phyloP scores from a whole-genome alignment of 2,329 filamentous ascomycete species.

The Thermothelomyces thermophilus region DNA sequence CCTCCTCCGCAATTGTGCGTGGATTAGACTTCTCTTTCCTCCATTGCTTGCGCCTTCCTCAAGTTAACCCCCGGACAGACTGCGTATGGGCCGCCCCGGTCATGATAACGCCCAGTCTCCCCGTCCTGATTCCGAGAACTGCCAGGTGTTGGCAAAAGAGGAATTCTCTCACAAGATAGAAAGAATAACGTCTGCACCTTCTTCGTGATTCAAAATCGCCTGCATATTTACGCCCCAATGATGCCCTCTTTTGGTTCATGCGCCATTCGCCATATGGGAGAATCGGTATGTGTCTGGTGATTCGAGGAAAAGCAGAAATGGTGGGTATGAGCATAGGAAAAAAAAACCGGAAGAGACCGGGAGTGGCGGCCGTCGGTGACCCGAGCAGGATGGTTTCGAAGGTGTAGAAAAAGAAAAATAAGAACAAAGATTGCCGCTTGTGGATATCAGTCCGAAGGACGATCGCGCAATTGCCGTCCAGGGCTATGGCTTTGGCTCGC shows the following conservation, averaged over 20 bases:
- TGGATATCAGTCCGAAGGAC: neutral
- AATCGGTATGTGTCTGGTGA: constrained; percentile 19
- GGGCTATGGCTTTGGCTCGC: neutral
- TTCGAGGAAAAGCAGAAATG: constrained; percentile 13
- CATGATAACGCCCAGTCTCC: neutral
- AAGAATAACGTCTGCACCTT: constrained; percentile 10
- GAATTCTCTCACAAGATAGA: constrained; percentile 2
- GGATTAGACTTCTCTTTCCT: neutral
- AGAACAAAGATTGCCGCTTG: constrained; percentile 22
- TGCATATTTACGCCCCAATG: constrained; percentile 25
- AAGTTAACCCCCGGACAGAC: too few species aligned
- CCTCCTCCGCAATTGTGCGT: neutral
- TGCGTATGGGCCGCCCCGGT: neutral
- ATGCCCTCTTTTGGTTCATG: constrained; percentile 34
- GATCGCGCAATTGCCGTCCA: constrained; percentile 3
- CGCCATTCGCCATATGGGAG: constrained; percentile 36
- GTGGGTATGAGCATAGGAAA: constrained; percentile 24
- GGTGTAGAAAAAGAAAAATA: constrained; percentile 11
- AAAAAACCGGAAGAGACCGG: constrained; percentile 14
- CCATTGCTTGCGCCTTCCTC: neutral
- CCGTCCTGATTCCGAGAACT: too few species aligned
- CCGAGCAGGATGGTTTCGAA: neutral
- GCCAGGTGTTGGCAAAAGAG: neutral
- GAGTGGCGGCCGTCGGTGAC: constrained; percentile 6
- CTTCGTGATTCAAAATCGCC: constrained; percentile 5